Evolutionary conservation across 2,329 filamentous ascomycete species (phyloP).

Genomic region (Xylaria sp.): DNA sequence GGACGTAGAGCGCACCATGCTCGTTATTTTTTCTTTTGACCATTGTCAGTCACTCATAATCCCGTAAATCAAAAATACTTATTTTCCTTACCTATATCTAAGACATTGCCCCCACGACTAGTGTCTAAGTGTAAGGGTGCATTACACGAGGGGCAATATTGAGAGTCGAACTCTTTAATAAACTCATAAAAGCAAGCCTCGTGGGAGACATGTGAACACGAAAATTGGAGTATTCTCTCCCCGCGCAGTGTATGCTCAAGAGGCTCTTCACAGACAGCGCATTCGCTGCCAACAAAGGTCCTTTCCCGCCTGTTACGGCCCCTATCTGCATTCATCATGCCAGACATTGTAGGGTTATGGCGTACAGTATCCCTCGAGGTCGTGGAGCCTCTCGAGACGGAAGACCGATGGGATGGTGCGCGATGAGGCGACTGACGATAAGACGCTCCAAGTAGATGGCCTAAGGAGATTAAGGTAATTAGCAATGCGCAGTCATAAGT

Average conservation of each 20-base stretch:
- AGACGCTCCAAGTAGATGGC: conserved; percentile 52
- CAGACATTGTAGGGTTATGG: conserved; percentile 61
- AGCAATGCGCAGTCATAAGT: conserved; percentile 39
- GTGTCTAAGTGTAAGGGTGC: conserved; percentile 91
- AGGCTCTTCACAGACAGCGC: conserved; percentile 95
- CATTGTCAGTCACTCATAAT: conserved; percentile 35
- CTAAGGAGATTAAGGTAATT: conserved; percentile 46
- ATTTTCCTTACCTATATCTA: conserved; percentile 78
- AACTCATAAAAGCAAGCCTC: conserved; percentile 99
- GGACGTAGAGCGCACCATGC: conserved; percentile 85
- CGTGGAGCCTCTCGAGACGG: conserved; percentile 51
- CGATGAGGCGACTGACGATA: conserved; percentile 47
- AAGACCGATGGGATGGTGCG: conserved; percentile 54
- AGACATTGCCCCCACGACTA: conserved; percentile 89
- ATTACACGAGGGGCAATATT: conserved; percentile 94
- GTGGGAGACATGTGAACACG: conserved; percentile 95
- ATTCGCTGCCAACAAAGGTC: conserved; percentile 94
- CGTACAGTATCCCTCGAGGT: conserved; percentile 52
- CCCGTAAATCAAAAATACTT: conserved; percentile 4
- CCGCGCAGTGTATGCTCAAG: conserved; percentile 94
- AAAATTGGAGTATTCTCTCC: conserved; percentile 94
- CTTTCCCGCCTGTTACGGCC: conserved; percentile 84
- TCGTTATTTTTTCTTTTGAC: conserved; percentile 87
- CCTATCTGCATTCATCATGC: conserved; percentile 78
- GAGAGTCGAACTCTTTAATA: conserved; percentile 91